A percentile compares a stretch with the other conserved stretches of the same genome.
These are phyloP conservation scores for Malus sieversii DNA, from an alignment of 306 rosid genomes.

Conservation along the genomic window DNA sequence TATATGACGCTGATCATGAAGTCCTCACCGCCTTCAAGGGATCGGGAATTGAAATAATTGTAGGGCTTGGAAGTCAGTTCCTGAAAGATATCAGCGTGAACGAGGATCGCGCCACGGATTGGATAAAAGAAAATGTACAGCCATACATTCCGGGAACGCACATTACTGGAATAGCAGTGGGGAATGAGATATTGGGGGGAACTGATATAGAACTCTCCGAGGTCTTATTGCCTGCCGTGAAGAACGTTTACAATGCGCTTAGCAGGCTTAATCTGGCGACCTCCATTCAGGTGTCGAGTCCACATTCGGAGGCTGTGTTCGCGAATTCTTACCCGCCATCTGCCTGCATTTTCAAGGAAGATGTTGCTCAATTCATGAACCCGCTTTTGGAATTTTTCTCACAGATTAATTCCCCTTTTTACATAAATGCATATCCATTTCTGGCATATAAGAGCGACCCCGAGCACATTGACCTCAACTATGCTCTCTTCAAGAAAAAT, in stretches of 20 bases:
- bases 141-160: constrained; percentile 67
- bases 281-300: constrained; percentile 65
- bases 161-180: constrained; percentile 69
- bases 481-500: constrained; percentile 63
- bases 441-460: constrained; percentile 84
- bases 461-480: constrained; percentile 64
- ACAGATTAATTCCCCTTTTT: constrained; percentile 67
- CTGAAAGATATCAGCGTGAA: constrained; percentile 49
- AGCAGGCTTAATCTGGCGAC: constrained; percentile 32
- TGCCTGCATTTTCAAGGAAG: constrained; percentile 65
- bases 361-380: constrained; percentile 51
- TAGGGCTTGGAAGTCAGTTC: constrained; percentile 50
- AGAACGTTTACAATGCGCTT: constrained; percentile 61
- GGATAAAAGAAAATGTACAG: constrained; percentile 81
- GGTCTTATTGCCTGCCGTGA: constrained; percentile 62
- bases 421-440: constrained; percentile 90
- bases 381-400: constrained; percentile 78
- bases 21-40: constrained; percentile 75
- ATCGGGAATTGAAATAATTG: constrained; percentile 56
- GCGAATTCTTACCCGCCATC: constrained; percentile 84
- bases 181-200: constrained; percentile 77
- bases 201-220: constrained; percentile 49
- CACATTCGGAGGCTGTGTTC: constrained; percentile 91
- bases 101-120: constrained; percentile 76
- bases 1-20: constrained; percentile 59